Evolutionary conservation across 2,329 filamentous ascomycete species (phyloP), one percentile per base, ranked within the genome.

Genomic region (Coleophoma eucalyptorum): DNA sequence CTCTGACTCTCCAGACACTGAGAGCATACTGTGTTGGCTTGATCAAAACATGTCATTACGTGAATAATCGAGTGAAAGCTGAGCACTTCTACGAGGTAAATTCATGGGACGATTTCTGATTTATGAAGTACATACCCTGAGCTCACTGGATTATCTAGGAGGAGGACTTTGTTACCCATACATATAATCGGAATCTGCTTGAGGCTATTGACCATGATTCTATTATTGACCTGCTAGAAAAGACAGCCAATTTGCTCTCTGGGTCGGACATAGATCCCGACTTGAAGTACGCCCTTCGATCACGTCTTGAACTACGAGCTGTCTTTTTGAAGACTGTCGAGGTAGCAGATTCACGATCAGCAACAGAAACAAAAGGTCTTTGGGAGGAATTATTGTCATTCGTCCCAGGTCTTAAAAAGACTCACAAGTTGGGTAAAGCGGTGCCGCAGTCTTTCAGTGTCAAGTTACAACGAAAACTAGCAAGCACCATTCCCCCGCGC

Each of bases 121-220:
- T 3, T 32, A 19, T 10, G 26, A 33, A 44, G 3, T 11, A 3
- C 42, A 55, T 43, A 61, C 16, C 43, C 26, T 26, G 26, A 6
- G 26, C 26, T 26, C 26, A 26, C 26, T 19, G 2, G 7, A 32
- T n/a, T 15, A 32, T 11, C 26, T 50, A 93, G 86, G 94, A 99
- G 70, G 94, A 99, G 69, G 94, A 99, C 64, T 97, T 99, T 65
- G 90, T 95, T 18, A 92, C 90, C 6, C 91, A 96, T 67, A 88
- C 92, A 0, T 97, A 94, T 65, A 87, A 91, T 58, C 82, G 92
- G 35, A 83, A 82, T 12, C 74, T 99, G 1, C 76, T 97, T 6
- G 81, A 84, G 21, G 71, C 78, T 13, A 76, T 93, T 51, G 73
- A 80, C 15, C 68, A 76, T 2, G 71, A 75, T 5, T 47, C 48